Conservation (phyloP, 139 green algal genomes). For the Trebouxia sp. region DNA sequence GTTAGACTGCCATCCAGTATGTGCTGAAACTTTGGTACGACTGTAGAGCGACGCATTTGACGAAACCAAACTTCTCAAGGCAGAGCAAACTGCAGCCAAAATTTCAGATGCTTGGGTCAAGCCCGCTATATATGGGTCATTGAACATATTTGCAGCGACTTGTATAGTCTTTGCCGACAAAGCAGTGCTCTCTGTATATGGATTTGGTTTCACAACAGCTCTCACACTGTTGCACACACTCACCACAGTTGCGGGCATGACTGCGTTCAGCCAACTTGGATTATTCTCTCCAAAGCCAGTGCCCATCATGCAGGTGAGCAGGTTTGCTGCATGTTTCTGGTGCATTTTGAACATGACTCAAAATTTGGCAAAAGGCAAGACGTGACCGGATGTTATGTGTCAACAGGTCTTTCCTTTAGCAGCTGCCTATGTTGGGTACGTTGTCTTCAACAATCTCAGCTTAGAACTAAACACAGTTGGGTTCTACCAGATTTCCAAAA, state of each 20-base stretch:
- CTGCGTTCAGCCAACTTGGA: conserved; percentile 17
- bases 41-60: no score
- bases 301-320: conserved; percentile 21
- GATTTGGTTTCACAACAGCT: conserved; percentile 80
- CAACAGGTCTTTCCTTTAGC: conserved; percentile 70
- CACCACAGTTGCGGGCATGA: conserved; percentile 68
- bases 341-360: no score
- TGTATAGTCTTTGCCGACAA: conserved; percentile 93
- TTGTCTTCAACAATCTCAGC: conserved; percentile 86
- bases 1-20: no score
- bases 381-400: no score
- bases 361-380: no score
- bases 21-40: no score
- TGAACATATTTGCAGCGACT: conserved; percentile 21
- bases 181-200: conserved; percentile 50
- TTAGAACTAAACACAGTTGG: conserved; percentile 88
- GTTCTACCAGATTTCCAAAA: conserved; percentile 92
- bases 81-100: no score
- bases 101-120: conserved; percentile 6
- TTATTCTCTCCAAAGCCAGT: conserved; percentile 25
- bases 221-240: conserved; percentile 87
- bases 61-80: no score
- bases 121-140: neutral
- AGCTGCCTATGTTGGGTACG: conserved; percentile 84
- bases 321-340: neutral